Conservation (phyloP, 1,284 basidiomycete genomes). For the Gymnopus androsaceus region DNA sequence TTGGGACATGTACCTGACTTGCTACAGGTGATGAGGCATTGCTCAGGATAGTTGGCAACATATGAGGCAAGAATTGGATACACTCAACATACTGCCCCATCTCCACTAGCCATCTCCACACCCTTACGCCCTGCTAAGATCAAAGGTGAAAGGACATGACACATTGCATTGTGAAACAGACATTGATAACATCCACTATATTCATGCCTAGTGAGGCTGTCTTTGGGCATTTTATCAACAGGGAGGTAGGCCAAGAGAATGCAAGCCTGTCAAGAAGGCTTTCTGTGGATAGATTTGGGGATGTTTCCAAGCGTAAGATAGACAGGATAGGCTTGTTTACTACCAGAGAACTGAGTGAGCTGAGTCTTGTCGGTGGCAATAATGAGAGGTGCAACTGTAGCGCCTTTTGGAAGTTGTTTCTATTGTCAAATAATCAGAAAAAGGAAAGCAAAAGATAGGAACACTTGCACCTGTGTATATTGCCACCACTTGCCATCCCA, state of each 20-base stretch:
- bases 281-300: constrained; percentile 14
- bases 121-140: constrained; percentile 6
- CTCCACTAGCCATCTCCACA: constrained; percentile 16
- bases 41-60: constrained; percentile 26
- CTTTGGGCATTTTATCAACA: constrained; percentile 15
- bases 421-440: neutral
- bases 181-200: constrained; percentile 15
- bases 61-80: constrained; percentile 19
- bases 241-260: too few relatives aligned
- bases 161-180: constrained; percentile 22
- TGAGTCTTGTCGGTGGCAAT: too few relatives aligned
- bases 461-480: constrained; percentile 21
- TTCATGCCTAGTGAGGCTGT: neutral
- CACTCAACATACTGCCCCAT: constrained; percentile 10
- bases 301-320: constrained; percentile 8
- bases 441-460: neutral
- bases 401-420: constrained; percentile 19
- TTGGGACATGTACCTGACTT: constrained; percentile 18
- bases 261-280: constrained; percentile 21
- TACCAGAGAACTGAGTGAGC: too few relatives aligned
- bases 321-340: neutral
- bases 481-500: constrained; percentile 25
- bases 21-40: constrained; percentile 18
- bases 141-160: constrained; percentile 20
- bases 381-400: constrained; percentile 22